Evolutionary conservation across 306 rosid genomes (phyloP).

Genomic region (Crataegus laevigata): DNA sequence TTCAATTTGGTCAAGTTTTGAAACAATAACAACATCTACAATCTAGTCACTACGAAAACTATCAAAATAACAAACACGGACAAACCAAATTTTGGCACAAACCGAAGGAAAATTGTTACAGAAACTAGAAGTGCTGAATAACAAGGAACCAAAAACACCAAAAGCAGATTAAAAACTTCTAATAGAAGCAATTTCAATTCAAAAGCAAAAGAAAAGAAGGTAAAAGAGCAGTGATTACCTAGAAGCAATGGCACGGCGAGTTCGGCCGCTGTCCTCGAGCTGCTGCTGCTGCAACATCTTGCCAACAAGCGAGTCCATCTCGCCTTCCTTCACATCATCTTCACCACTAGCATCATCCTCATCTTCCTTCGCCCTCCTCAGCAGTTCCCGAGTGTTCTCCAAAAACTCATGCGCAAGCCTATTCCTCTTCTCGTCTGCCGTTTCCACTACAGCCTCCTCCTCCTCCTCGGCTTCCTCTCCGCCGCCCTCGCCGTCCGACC

Average conservation of each 20-base stretch:
- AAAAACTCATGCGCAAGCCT: conserved; percentile 46
- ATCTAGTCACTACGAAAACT: not conserved
- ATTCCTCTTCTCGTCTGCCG: conserved; percentile 63
- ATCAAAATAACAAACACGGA: not conserved
- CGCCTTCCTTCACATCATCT: conserved; percentile 35
- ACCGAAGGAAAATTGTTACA: not conserved
- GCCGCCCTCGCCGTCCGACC: conserved; percentile 11
- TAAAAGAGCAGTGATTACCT: conserved; percentile 29
- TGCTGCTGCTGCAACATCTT: conserved; percentile 64
- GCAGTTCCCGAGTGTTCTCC: conserved; percentile 31
- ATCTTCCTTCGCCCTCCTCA: conserved; percentile 43
- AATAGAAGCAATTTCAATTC: not conserved
- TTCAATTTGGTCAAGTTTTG: not conserved
- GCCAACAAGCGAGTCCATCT: conserved; percentile 62
- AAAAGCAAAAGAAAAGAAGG: not conserved
- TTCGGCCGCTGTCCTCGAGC: conserved; percentile 77
- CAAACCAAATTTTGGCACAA: not conserved
- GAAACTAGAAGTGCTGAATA: not conserved
- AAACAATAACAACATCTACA: not conserved
- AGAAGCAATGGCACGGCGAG: conserved; percentile 61
- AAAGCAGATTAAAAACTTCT: not conserved
- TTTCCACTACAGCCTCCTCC: conserved; percentile 36
- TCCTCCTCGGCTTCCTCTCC: conserved; percentile 16
- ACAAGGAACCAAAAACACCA: not conserved
- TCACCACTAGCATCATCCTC: conserved; percentile 23